Base-by-base conservation (phyloP, 2,329 filamentous ascomycete species). In the Ceratocystis cacaofunesta region DNA sequence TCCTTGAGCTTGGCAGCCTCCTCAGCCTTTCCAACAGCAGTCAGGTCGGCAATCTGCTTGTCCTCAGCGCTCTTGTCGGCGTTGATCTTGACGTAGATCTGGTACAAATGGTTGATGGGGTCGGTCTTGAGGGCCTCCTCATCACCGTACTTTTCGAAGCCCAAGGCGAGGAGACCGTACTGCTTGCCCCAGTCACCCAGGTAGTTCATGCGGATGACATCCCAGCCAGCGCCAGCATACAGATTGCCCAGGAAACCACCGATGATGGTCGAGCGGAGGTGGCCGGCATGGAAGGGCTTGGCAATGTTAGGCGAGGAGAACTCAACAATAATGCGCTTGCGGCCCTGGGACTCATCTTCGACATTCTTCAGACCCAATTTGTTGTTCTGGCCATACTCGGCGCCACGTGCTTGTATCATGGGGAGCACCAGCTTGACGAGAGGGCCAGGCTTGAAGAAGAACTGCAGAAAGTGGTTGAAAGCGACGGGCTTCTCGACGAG, bases 281-380 rank as follows among this genome's bases (percentile, higher is more conserved):
- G 88, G 12, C 87, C 87, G 48, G 87, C 88, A 72, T 90, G 87
- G 78, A 91, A 91, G 28, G 87, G 89, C 76, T 92, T 92, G 58
- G 89, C 89, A 67, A 94, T 91, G 73, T 94, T 94, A 62, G 90
- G 89, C 6, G 87, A 91, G 6, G 87, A 90, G 75, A 92, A 94
- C 72, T 94, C 89, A 70, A 94, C 82, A 63, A 94, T 82, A 50
- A 85, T 81, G 68, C 80, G 82, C 79, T 89, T 89, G 70, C 78
- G 78, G 68, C 82, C 84, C 67, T 80, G 78, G 63, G 77, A 79
- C 6, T 83, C 79, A 71, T 89, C 81, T 25, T 78, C 76, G 46
- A 82, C 79, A 71, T 90, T 84, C 69, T 79, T 80, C 44, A 86
- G 76, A 6, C 85, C 86, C 43, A 83, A 74, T 66, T 77, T 78